A percentile compares a stretch with the other conserved stretches of the same genome.
Conservation (phyloP, 139 green algal species). For the Diplosphaera chodatii region DNA sequence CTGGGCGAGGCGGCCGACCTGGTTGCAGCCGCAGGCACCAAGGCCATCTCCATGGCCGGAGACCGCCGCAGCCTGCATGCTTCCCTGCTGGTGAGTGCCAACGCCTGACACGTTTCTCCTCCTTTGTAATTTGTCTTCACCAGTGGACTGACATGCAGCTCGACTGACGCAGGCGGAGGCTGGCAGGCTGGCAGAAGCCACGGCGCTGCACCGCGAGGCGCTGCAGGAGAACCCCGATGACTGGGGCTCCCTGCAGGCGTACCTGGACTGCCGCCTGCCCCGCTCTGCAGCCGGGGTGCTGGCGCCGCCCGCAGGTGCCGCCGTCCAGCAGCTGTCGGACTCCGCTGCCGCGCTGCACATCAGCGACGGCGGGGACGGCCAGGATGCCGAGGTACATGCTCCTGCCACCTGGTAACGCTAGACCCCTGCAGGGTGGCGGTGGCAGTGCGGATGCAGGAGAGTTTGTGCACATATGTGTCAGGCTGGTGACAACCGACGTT, state of each 20-base stretch:
- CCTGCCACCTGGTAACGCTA: no score
- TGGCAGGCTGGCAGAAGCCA: slow-evolving; percentile 32
- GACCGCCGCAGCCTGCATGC: slow-evolving; percentile 43
- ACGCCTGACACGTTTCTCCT: no score
- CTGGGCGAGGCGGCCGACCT: slow-evolving; percentile 19
- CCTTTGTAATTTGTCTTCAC: no score
- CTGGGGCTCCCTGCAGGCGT: slow-evolving; percentile 43
- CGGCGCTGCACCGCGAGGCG: slow-evolving; percentile 21
- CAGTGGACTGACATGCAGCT: no score
- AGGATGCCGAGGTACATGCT: no score
- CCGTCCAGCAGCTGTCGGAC: neutral
- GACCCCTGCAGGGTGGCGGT: no score
- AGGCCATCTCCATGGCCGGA: slow-evolving; percentile 21
- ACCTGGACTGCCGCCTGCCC: slow-evolving; percentile 53
- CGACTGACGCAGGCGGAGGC: neutral
- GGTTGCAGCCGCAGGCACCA: slow-evolving; percentile 12
- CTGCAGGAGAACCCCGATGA: slow-evolving; percentile 46
- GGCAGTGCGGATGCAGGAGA: no score
- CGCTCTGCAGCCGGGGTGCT: neutral
- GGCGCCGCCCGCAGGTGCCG: neutral
- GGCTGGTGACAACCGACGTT: no score
- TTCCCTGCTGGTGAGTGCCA: slow-evolving; percentile 25
- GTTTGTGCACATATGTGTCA: no score
- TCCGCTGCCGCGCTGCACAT: neutral
- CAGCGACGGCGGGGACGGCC: neutral